phyloP scores from a whole-genome alignment of 768 basidiomycete genomes.

The Russula abietina region DNA sequence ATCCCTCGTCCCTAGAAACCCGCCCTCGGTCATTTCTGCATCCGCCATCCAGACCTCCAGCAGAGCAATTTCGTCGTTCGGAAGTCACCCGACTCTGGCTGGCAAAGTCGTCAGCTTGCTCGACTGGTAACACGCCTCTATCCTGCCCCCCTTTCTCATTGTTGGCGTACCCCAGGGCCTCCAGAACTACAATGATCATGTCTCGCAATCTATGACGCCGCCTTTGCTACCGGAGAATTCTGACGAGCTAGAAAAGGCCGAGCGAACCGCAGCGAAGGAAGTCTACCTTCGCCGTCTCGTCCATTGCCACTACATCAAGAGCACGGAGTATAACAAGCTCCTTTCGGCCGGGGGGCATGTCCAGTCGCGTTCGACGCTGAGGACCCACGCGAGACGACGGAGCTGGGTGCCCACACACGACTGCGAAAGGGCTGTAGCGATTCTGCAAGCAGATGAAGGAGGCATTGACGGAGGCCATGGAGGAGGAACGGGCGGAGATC shows the following conservation, averaged over 20 bases:
- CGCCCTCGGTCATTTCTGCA: conserved; percentile 39
- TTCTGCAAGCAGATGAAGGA: not conserved
- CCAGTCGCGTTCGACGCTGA: conserved; percentile 44
- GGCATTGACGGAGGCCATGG: conserved; percentile 1
- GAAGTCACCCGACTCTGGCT: no score
- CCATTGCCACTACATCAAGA: conserved; percentile 45
- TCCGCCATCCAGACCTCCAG: conserved; percentile 43
- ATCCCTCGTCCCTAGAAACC: conserved; percentile 41
- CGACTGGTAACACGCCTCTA: conserved; percentile 53
- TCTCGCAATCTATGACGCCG: conserved; percentile 35
- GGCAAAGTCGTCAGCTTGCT: no score
- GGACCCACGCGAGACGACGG: conserved; percentile 40
- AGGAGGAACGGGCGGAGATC: no score
- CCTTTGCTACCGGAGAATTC: conserved; percentile 43
- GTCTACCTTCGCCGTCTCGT: conserved; percentile 43
- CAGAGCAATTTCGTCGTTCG: conserved; percentile 45
- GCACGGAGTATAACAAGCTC: conserved; percentile 39
- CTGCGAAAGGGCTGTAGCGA: not conserved
- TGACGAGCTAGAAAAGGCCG: conserved; percentile 37
- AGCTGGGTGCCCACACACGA: conserved; percentile 28
- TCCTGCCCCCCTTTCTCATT: conserved; percentile 48
- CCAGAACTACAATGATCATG: conserved; percentile 43
- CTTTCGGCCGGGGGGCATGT: conserved; percentile 35
- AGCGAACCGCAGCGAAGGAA: conserved; percentile 32
- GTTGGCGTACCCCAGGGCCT: conserved; percentile 39